These are phyloP conservation scores for Kazachstania sp. DNA, from an alignment of 1,139 yeast species.

Conservation along the genomic window DNA sequence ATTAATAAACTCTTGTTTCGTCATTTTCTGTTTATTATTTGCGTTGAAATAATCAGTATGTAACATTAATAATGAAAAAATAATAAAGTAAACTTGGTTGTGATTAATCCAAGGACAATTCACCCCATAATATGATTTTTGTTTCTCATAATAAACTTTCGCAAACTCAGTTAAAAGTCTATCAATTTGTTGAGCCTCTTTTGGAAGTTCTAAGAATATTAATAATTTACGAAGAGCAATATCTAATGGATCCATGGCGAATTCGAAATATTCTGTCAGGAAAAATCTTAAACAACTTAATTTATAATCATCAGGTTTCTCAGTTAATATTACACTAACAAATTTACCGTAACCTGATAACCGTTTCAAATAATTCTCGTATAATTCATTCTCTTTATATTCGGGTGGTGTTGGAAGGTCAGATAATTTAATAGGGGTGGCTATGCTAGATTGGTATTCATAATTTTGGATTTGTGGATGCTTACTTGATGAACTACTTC, in stretches of 20 bases:
- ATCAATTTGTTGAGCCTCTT: conserved; percentile 66
- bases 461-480: conserved; percentile 8
- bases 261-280: conserved; percentile 37
- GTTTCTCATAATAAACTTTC: conserved; percentile 36
- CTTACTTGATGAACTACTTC: conserved; percentile 18
- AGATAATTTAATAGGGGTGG: conserved; percentile 9
- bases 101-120: conserved; percentile 30
- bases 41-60: conserved; percentile 64
- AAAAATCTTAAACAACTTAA: conserved; percentile 34
- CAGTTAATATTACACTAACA: conserved; percentile 35
- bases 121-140: conserved; percentile 13
- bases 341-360: conserved; percentile 34
- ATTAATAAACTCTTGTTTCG: conserved; percentile 48
- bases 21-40: conserved; percentile 56
- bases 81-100: conserved; percentile 48
- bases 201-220: conserved; percentile 49
- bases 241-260: conserved; percentile 49
- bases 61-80: conserved; percentile 54
- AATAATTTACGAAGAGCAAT: conserved; percentile 51
- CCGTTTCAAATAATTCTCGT: conserved; percentile 32
- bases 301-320: conserved; percentile 33
- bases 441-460: conserved; percentile 6
- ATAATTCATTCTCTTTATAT: conserved; percentile 24
- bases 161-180: conserved; percentile 51
- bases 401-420: conserved; percentile 29